Base-by-base conservation (phyloP, 352 stramenopile species). In the Halophytophthora polymorphica region DNA sequence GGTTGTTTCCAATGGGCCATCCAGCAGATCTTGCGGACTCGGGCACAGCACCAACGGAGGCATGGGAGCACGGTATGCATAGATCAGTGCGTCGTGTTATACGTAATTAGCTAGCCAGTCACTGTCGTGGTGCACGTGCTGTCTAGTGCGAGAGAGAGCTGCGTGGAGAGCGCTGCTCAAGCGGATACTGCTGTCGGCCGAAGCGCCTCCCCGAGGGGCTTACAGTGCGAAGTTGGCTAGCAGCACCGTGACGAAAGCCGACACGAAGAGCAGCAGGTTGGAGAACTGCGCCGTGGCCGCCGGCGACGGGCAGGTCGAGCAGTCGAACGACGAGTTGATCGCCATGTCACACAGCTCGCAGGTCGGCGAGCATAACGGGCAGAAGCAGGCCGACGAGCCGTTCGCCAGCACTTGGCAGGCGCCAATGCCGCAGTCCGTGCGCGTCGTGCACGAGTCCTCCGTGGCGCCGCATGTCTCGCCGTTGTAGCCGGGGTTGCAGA, bases 401-500 rank as follows among this genome's bases (percentile, higher is more conserved):
- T 77, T 82, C 11, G 60, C 41, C n/a, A 69, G 49, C 22, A 76
- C 61, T 25, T 82, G 64, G 45, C 71, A 82, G 4, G 58, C 58
- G 12, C 71, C 71, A 45, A 69, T 57, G 11, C 68, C 68, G 35
- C 71, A 82, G 37, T 73, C 56, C 18, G 61, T 76, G 37, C 65
- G 72, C 2, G 58, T 71, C 11, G 64, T 71, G 42, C 71, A 82
- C 14, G 53, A 66, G 35, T 82, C 71, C 52, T 82, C 71, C 0
- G 67, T 80, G 8, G 71, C 69, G 15, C 73, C 73, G 44, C 73
- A 85, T 1, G 73, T 83, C 31, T 75, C 62, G 17, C 73, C 73
- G 10, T 22, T 74, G 53, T 61, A 85, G 10, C 73, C 73, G 37
- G 68, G 58, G 10, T 58, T 53, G 42, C 73, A 85, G 11, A 73